A percentile compares a stretch with the other conserved stretches of the same genome.
Conservation (phyloP, 2,329 filamentous ascomycete genomes). For the Tolypocladium endophyticum region DNA sequence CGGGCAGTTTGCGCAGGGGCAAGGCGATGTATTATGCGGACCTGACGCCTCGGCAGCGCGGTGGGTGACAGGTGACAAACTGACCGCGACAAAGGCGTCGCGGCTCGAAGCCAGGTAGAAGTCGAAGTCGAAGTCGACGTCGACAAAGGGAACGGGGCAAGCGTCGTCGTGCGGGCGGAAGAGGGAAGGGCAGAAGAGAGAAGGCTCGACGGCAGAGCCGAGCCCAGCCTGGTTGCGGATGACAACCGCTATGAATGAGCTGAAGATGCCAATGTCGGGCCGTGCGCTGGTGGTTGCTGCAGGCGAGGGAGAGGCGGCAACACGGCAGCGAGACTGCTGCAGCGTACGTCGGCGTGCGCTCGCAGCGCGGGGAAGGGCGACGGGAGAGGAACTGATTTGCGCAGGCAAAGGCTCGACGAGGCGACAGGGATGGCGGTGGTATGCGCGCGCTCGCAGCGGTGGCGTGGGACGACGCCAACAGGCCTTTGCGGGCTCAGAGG, state of each 20-base stretch:
- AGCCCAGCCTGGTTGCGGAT: background rate
- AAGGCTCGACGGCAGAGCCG: background rate
- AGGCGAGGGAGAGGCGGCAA: background rate
- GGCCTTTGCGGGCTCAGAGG: background rate
- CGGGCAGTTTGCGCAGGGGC: background rate
- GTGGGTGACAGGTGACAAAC: background rate
- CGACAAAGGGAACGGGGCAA: background rate
- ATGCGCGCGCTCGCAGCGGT: background rate
- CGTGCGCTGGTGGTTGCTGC: background rate
- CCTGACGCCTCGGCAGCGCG: background rate
- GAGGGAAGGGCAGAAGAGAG: background rate
- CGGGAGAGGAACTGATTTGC: background rate
- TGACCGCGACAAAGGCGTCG: background rate
- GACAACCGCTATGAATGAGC: background rate
- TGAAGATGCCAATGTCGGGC: background rate
- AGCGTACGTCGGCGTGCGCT: background rate
- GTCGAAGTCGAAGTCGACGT: background rate
- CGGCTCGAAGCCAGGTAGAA: background rate
- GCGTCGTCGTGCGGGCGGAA: background rate
- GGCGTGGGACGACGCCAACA: background rate
- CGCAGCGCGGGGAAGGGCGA: background rate
- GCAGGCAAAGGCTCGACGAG: conserved; percentile 10
- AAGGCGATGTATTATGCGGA: background rate
- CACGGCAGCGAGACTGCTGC: background rate
- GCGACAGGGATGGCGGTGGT: conserved; percentile 4